Evolutionary conservation across 2,329 filamentous ascomycete species (phyloP).

Genomic region (Aspergillus sclerotialis): DNA sequence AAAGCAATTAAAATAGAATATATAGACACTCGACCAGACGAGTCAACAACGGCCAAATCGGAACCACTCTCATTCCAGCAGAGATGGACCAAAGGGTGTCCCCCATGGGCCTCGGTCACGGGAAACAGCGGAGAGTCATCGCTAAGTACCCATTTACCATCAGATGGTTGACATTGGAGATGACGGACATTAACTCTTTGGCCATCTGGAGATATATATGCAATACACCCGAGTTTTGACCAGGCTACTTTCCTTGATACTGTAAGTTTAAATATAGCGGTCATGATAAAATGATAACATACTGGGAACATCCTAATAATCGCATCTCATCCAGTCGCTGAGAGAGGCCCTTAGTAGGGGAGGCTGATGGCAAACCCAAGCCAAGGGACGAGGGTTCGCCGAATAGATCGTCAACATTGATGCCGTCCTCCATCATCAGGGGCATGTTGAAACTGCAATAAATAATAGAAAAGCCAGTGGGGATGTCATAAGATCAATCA

Average conservation of each 20-base stretch:
- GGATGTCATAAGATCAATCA: not conserved
- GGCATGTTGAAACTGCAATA: constrained; percentile 32
- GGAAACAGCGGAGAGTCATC: constrained; percentile 60
- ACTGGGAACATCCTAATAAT: constrained; percentile 74
- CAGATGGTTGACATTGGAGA: constrained; percentile 60
- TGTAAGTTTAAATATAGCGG: constrained; percentile 13
- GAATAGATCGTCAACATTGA: constrained; percentile 68
- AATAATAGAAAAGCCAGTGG: not conserved
- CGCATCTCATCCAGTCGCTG: constrained; percentile 71
- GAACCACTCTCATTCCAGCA: constrained; percentile 71
- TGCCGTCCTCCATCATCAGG: constrained; percentile 50
- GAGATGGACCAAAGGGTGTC: constrained; percentile 68
- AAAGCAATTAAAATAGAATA: constrained; percentile 64
- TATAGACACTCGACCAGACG: constrained; percentile 68
- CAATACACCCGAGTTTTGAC: constrained; percentile 82
- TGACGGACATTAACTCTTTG: constrained; percentile 64
- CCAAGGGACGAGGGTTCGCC: constrained; percentile 55
- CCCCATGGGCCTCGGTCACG: constrained; percentile 54
- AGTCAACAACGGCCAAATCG: constrained; percentile 78
- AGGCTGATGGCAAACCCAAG: constrained; percentile 50
- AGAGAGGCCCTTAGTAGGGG: constrained; percentile 59
- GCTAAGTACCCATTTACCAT: constrained; percentile 69
- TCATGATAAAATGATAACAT: constrained; percentile 32
- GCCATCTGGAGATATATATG: constrained; percentile 68
- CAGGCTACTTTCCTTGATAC: constrained; percentile 66